Evolutionary conservation across 2,329 filamentous ascomycete species (phyloP).

Genomic region (Ophiocordyceps robertsii): DNA sequence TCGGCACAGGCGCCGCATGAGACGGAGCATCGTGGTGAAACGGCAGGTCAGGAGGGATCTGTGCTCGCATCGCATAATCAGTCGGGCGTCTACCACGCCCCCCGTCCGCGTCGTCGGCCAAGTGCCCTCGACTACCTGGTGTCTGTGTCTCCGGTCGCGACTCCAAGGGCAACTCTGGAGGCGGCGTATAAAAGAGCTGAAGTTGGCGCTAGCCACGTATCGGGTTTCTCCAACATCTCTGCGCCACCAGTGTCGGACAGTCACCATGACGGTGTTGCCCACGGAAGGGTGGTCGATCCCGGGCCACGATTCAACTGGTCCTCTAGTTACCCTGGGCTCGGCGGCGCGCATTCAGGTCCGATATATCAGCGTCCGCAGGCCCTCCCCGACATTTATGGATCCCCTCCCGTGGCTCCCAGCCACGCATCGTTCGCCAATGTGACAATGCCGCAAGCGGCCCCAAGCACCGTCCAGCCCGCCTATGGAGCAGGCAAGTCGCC

Average conservation of each 20-base stretch:
- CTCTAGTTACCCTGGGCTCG: not conserved
- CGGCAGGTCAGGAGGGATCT: not conserved
- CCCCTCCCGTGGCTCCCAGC: not conserved
- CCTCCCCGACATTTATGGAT: not conserved
- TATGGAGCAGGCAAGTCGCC: slow-evolving; percentile 18
- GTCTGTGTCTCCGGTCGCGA: slow-evolving; percentile 3
- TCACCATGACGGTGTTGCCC: not conserved
- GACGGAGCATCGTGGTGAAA: not conserved
- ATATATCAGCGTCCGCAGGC: not conserved
- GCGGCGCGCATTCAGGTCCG: not conserved
- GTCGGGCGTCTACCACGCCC: slow-evolving; percentile 3
- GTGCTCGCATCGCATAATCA: not conserved
- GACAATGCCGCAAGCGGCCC: not conserved
- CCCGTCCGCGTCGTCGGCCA: slow-evolving; percentile 5
- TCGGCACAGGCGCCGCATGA: not conserved
- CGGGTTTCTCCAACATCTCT: not conserved
- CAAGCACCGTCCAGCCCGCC: not conserved
- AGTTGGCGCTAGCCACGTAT: not conserved
- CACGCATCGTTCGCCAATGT: not conserved
- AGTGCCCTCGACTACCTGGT: slow-evolving; percentile 8
- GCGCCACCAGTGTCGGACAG: not conserved
- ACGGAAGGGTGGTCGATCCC: not conserved
- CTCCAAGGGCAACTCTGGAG: slow-evolving; percentile 1
- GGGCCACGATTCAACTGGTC: not conserved
- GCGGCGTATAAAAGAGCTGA: not conserved